Percentiles rank a stretch among this genome's conserved stretches.
phyloP scores from a whole-genome alignment of 2,329 filamentous ascomycete species.

The Alternaria angustiovoidea region DNA sequence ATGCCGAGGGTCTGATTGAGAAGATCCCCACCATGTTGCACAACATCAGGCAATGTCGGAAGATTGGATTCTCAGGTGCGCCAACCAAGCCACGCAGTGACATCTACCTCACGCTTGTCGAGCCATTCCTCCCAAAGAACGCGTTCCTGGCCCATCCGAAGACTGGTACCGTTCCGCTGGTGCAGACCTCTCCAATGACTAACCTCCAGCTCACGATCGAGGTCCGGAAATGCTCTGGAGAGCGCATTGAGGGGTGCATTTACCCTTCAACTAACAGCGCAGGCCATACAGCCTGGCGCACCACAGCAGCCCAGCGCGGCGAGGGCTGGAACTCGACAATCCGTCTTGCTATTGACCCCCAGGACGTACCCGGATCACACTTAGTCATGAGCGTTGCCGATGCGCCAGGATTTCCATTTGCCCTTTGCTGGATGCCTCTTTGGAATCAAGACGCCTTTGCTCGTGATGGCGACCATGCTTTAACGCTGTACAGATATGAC shows the following conservation, averaged over 20 bases:
- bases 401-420: constrained; percentile 86
- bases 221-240: constrained; percentile 79
- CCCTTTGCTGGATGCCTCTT: constrained; percentile 88
- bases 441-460: constrained; percentile 94
- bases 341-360: constrained; percentile 77
- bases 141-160: constrained; percentile 73
- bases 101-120: constrained; percentile 88
- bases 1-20: constrained; percentile 82
- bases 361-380: constrained; percentile 83
- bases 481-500: constrained; percentile 89
- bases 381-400: constrained; percentile 90
- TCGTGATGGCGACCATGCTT: constrained; percentile 79
- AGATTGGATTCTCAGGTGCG: constrained; percentile 93
- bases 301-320: constrained; percentile 78
- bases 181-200: constrained; percentile 68
- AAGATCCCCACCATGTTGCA: constrained; percentile 88
- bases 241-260: constrained; percentile 87
- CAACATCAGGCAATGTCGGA: constrained; percentile 79
- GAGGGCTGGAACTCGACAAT: constrained; percentile 90
- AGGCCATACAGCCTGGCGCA: constrained; percentile 85
- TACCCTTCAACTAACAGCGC: constrained; percentile 83
- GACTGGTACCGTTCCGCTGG: constrained; percentile 78
- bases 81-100: constrained; percentile 89
- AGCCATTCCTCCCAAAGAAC: constrained; percentile 76
- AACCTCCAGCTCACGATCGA: constrained; percentile 91